Base-by-base conservation (phyloP, 1,284 basidiomycete genomes). In the Ustilago sp. region DNA sequence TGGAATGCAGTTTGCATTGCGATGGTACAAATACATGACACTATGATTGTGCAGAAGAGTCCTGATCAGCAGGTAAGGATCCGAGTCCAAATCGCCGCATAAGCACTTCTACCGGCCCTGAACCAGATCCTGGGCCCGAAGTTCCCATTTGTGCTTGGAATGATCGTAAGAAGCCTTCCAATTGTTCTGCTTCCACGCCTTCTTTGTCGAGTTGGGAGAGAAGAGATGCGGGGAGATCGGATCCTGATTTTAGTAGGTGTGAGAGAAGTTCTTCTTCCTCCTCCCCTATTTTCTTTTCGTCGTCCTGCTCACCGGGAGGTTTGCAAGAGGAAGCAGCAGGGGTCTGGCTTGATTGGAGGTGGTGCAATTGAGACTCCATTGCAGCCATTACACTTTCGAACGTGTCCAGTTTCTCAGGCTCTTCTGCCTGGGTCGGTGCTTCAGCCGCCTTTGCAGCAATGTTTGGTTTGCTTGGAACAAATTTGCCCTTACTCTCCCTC, bases 321-420 rank as follows among this genome's bases (percentile, higher is more conserved):
- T 39, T 15, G 15, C n/a, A 7, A 45, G 45, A n/a, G 11, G 34
- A 51, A 3, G 64, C 47, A 3, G 28, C 28, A 4, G 23, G 36
- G 4, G n/a, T 23, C 11, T 43, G 0, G 8, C 51, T 19, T 13
- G 59, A 59, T 35, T 39, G 52, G 8, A 60, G 19, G 3, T 52
- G 41, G n/a, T 57, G 39, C 50, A 76, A 52, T 19, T 64, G 59
- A 12, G 38, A 17, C 19, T 77, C 70, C 74, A 77, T 77, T 12
- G 61, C 74, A 2, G 59, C 17, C 74, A 77, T 77, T 15, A 77
- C 74, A 45, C 47, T 48, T 51, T 77, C 66, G 38, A 77, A 77
- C 2, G 63, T 55, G n/a, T 69, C 66, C 15, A 73, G 48, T 28
- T 64, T 63, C n/a, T 50, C 11, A 8, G 48, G 48, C 48, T 50